A percentile compares a stretch with the other conserved stretches of the same genome.
Conservation (phyloP, 306 rosid genomes). For the Lathyrus tuberosus region DNA sequence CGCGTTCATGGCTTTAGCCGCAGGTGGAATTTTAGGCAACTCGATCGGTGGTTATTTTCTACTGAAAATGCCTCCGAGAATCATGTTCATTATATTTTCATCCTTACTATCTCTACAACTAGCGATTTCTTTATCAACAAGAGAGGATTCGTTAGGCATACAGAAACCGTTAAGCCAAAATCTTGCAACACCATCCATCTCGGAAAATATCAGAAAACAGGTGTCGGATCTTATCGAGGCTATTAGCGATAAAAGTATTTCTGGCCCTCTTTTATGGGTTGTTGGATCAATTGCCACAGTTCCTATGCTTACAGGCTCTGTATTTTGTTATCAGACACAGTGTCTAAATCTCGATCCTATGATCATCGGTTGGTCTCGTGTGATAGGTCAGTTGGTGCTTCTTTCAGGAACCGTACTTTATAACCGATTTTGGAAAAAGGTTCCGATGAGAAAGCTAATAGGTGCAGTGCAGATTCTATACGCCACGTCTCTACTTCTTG, state of each 20-base stretch:
- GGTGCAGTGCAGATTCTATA: conserved; percentile 61
- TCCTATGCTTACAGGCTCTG: conserved; percentile 78
- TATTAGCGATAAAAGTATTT: conserved; percentile 53
- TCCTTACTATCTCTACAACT: conserved; percentile 62
- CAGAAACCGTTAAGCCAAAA: conserved; percentile 40
- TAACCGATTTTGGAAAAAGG: conserved; percentile 59
- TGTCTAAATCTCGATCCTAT: conserved; percentile 73
- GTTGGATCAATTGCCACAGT: conserved; percentile 74
- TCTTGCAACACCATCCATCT: conserved; percentile 44
- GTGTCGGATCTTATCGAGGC: conserved; percentile 54
- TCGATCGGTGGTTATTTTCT: conserved; percentile 73
- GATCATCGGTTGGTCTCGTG: conserved; percentile 71
- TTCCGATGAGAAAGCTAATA: conserved; percentile 66
- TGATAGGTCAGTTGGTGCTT: conserved; percentile 78
- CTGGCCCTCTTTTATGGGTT: conserved; percentile 68
- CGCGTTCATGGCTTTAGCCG: conserved; percentile 83
- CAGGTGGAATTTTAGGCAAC: conserved; percentile 89
- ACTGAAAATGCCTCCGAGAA: conserved; percentile 60
- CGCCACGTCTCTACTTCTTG: conserved; percentile 76
- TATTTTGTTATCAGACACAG: conserved; percentile 89
- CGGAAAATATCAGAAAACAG: conserved; percentile 58
- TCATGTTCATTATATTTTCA: conserved; percentile 65
- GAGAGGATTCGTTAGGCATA: conserved; percentile 76
- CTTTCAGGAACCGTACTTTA: conserved; percentile 70
- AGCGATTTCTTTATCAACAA: conserved; percentile 55